Percentiles rank a stretch among this genome's conserved stretches.
phyloP scores from a whole-genome alignment of 2,329 filamentous ascomycete species.

The Colletotrichum chlorophyti region DNA sequence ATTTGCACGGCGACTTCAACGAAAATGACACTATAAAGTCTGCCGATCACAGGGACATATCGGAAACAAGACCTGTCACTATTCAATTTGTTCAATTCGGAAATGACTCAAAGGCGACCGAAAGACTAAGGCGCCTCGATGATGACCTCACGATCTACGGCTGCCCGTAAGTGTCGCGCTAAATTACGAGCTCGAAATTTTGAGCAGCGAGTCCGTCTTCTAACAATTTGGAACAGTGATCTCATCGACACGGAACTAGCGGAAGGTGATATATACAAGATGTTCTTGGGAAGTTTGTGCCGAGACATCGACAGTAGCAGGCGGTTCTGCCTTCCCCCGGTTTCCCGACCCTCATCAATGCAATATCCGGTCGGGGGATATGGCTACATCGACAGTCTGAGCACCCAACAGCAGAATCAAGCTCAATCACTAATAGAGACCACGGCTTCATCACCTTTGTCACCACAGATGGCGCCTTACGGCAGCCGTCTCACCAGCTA shows the following conservation, averaged over 20 bases:
- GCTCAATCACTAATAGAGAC: no score
- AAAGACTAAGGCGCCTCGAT: slow-evolving; percentile 29
- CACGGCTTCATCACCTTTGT: no score
- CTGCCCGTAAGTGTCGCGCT: slow-evolving; percentile 15
- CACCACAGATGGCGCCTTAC: no score
- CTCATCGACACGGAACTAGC: slow-evolving; percentile 37
- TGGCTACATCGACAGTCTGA: no score
- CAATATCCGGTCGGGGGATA: no score
- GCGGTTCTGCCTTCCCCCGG: not conserved
- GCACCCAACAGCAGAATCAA: no score
- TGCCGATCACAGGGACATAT: not conserved
- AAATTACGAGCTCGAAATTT: no score
- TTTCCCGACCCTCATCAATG: no score
- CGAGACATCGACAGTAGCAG: not conserved
- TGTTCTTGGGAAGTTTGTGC: slow-evolving; percentile 36
- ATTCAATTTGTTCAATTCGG: slow-evolving; percentile 40
- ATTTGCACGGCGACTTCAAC: not conserved
- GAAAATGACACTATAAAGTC: no score
- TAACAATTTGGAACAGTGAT: slow-evolving; percentile 27
- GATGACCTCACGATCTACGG: not conserved
- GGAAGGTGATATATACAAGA: slow-evolving; percentile 37
- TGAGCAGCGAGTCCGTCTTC: no score
- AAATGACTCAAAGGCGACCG: slow-evolving; percentile 29
- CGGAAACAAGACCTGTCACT: slow-evolving; percentile 31
- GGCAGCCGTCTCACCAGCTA: no score